Conservation (phyloP, 2,329 filamentous ascomycete species). For the Amesomyces nigricolor region DNA sequence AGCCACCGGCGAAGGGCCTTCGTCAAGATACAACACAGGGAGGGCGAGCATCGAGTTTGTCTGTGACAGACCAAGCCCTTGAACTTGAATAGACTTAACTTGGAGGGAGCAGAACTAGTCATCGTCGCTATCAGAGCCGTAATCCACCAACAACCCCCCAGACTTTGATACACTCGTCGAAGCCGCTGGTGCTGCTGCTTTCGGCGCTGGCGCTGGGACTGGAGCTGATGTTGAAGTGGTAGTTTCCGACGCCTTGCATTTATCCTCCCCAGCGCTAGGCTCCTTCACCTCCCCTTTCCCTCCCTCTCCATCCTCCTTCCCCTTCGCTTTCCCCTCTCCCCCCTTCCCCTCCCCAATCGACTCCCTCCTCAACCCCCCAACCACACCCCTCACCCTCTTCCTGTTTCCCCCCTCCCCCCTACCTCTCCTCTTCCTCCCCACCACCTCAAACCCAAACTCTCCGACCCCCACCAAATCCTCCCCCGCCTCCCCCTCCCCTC, state of each 20-base stretch:
- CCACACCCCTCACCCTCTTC: constrained; percentile 18
- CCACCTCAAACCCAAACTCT: constrained; percentile 26
- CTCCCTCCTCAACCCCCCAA: constrained; percentile 18
- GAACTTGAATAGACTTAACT: too few species aligned
- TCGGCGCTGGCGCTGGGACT: neutral
- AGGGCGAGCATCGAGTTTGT: too few species aligned
- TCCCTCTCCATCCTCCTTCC: neutral
- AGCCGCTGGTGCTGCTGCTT: neutral
- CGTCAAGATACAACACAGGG: too few species aligned
- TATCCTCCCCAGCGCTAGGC: neutral
- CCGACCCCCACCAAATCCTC: constrained; percentile 28
- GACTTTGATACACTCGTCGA: constrained; percentile 10
- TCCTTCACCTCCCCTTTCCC: neutral
- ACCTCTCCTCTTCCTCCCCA: constrained; percentile 35
- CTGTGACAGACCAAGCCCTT: too few species aligned
- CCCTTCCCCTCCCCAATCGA: constrained; percentile 13
- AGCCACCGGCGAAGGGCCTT: too few species aligned
- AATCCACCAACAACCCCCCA: constrained; percentile 22
- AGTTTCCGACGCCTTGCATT: neutral
- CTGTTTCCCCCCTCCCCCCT: constrained; percentile 25
- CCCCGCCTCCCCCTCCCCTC: constrained; percentile 30
- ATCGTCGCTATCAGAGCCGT: constrained; percentile 25
- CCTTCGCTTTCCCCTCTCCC: constrained; percentile 5
- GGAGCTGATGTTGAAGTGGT: neutral
- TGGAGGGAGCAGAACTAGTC: constrained; percentile 1